Evolutionary conservation across 2,329 filamentous ascomycete genomes (phyloP), one percentile per base, ranked within the genome.

Genomic region (Diaporthe citri): DNA sequence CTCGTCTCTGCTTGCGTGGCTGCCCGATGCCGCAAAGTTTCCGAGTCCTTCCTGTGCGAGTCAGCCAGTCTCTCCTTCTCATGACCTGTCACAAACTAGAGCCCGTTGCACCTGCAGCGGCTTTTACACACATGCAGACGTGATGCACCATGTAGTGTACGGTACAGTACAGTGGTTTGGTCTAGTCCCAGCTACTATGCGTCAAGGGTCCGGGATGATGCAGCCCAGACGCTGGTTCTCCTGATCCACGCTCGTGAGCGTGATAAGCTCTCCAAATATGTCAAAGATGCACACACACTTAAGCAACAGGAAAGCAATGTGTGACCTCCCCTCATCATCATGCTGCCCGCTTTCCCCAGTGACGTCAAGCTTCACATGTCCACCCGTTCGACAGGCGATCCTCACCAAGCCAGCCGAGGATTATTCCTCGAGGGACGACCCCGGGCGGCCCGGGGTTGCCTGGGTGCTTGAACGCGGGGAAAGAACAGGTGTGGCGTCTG

Each of bases 291-390:
- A 22, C 31, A 22, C 31, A 12, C 46, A 67, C 6, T 69, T 69
- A 41, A 41, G 64, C 48, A 39, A 9, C 64, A 52, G 22, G 15
- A 36, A 36, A 31, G 34, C 3, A 22, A n/a, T 51, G 34, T 66
- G 62, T 31, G 62, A 36, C 41, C 36, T 3, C 25, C 20, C 28
- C 51, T 48, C 28, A 66, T n/a, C 41, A 4, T 10, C 25, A 12
- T 51, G 62, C 43, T 36, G 20, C 43, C 64, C 15, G 4, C n/a
- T 20, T 20, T 22, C 17, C 12, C 41, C 9, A 41, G 64, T 69
- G 64, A 69, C 64, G 64, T 69, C 64, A 69, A 15, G n/a, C 31
- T 41, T 69, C 64, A 69, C 64, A 69, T 69, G 64, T 39, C 34
- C 48, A 41, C 17, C 13, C 15, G 48, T 55, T 55, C 64, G 48